Evolutionary conservation across 345 rosid genomes (phyloP).

Genomic region (Camelina laxa): DNA sequence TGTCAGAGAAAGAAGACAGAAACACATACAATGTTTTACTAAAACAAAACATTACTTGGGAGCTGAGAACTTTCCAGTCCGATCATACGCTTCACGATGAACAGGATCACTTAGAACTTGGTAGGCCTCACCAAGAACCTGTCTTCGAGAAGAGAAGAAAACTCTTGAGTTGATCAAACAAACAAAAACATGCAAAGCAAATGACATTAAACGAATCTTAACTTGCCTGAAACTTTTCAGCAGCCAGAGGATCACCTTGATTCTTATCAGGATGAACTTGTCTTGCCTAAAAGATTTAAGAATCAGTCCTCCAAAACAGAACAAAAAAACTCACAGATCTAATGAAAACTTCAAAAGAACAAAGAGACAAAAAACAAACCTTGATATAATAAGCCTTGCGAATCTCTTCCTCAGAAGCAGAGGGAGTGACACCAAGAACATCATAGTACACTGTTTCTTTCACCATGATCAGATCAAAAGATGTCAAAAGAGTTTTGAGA

Average conservation of each 20-base stretch:
- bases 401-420: conserved; percentile 93
- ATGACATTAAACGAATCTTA: not conserved
- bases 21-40: not conserved
- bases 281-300: conserved; percentile 66
- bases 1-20: conserved; percentile 11
- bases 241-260: conserved; percentile 89
- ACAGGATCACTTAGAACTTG: conserved; percentile 89
- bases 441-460: conserved; percentile 94
- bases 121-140: conserved; percentile 97
- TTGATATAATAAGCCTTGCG: conserved; percentile 93
- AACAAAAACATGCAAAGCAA: conserved; percentile 5
- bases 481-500: not conserved
- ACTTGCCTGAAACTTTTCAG: conserved; percentile 87
- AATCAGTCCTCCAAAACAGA: conserved; percentile 6
- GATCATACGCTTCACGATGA: conserved; percentile 94
- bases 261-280: conserved; percentile 99
- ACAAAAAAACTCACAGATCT: conserved; percentile 19
- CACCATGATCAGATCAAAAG: conserved; percentile 40
- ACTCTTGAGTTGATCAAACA: not conserved
- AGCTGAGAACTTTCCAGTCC: conserved; percentile 60
- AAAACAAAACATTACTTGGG: conserved; percentile 31
- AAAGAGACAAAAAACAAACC: conserved; percentile 44
- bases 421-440: conserved; percentile 91
- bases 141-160: conserved; percentile 5
- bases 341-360: not conserved